Conservation (phyloP, 2,329 filamentous ascomycete species). For the Ambrosiella cleistominuta region DNA sequence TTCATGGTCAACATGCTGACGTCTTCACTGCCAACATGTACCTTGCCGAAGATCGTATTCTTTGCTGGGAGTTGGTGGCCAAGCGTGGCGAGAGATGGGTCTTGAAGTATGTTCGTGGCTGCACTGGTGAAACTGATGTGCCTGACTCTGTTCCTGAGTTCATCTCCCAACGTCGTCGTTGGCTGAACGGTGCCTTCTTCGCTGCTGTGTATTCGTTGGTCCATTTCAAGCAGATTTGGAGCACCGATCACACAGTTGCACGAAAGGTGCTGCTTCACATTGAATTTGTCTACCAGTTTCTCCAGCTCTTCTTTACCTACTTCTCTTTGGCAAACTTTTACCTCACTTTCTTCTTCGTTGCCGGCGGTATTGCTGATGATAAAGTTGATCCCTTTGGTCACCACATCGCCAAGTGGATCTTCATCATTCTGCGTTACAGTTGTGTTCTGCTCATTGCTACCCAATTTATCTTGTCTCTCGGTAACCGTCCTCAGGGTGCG, state of each 20-base stretch:
- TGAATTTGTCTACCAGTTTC: slow-evolving; percentile 88
- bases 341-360: slow-evolving; percentile 95
- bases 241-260: slow-evolving; percentile 73
- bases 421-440: slow-evolving; percentile 67
- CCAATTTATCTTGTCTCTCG: slow-evolving; percentile 92
- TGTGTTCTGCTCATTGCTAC: slow-evolving; percentile 78
- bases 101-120: slow-evolving; percentile 91
- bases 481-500: slow-evolving; percentile 87
- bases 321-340: slow-evolving; percentile 99
- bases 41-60: slow-evolving; percentile 91
- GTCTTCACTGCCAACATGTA: slow-evolving; percentile 99
- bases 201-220: slow-evolving; percentile 94
- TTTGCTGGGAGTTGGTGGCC: slow-evolving; percentile 94
- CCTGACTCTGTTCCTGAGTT: slow-evolving; percentile 91
- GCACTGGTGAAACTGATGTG: slow-evolving; percentile 93
- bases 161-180: slow-evolving; percentile 85
- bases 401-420: slow-evolving; percentile 67
- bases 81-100: slow-evolving; percentile 94
- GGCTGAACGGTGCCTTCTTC: slow-evolving; percentile 98
- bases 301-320: slow-evolving; percentile 87
- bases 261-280: slow-evolving; percentile 86
- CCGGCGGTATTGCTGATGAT: slow-evolving; percentile 67
- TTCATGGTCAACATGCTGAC: slow-evolving; percentile 90
- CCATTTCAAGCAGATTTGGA: slow-evolving; percentile 85
- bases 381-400: slow-evolving; percentile 82